Conservation (phyloP, 495 filamentous ascomycete species). For the Penicillium dipodomyicola region DNA sequence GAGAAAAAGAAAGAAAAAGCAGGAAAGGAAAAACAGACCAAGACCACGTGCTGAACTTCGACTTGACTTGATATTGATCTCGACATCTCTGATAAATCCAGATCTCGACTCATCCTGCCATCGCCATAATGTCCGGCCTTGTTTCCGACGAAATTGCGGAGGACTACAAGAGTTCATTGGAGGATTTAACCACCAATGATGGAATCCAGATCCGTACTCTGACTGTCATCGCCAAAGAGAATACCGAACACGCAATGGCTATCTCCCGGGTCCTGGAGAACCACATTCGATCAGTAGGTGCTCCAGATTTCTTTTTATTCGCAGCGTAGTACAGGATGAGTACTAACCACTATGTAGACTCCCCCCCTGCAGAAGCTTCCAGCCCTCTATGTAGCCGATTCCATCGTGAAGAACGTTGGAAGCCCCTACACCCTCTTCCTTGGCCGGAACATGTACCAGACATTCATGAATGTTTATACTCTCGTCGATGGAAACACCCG, state of each 20-base stretch:
- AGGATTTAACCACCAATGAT: conserved; percentile 85
- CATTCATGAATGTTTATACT: conserved; percentile 94
- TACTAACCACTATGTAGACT: conserved; percentile 60
- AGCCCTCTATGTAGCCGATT: conserved; percentile 96
- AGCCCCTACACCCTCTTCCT: conserved; percentile 95
- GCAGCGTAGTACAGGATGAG: conserved; percentile 19
- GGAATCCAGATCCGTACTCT: conserved; percentile 92
- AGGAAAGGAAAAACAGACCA: conserved; percentile 13
- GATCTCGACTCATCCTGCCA: conserved; percentile 17
- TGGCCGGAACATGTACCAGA: conserved; percentile 83
- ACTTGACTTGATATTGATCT: not conserved
- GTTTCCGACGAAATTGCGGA: conserved; percentile 87
- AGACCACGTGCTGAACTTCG: conserved; percentile 5
- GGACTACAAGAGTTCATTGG: conserved; percentile 89
- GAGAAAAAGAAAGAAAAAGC: no score
- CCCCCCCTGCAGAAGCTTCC: conserved; percentile 83
- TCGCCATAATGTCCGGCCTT: conserved; percentile 64
- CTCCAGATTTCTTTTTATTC: conserved; percentile 12
- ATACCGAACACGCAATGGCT: conserved; percentile 86
- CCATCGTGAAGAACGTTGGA: conserved; percentile 97
- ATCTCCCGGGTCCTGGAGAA: conserved; percentile 87
- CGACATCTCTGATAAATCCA: conserved; percentile 1
- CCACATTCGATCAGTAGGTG: conserved; percentile 88
- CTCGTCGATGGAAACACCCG: conserved; percentile 78
- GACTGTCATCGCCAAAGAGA: conserved; percentile 94